These are phyloP conservation scores for Apiospora aurea DNA, from an alignment of 2,329 filamentous ascomycete genomes.

Conservation along the genomic window DNA sequence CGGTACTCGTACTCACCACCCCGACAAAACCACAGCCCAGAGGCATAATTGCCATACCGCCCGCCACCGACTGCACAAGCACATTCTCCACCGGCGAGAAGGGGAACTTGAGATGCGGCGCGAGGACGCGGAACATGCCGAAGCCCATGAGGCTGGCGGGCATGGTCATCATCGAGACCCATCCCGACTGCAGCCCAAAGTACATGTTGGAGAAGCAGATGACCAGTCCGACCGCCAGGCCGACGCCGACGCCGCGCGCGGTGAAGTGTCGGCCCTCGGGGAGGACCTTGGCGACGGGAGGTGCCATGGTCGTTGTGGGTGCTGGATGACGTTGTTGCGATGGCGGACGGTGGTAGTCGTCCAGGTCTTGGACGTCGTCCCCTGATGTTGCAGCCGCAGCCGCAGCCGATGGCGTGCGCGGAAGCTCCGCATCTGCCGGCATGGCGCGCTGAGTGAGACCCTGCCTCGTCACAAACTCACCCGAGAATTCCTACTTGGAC, in stretches of 20 bases:
- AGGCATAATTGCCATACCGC: slow-evolving; percentile 95
- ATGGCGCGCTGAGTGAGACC: neutral
- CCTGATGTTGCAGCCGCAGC: neutral
- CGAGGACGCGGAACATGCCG: slow-evolving; percentile 85
- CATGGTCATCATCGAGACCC: slow-evolving; percentile 90
- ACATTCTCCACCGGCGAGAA: slow-evolving; percentile 98
- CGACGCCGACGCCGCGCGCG: slow-evolving; percentile 77
- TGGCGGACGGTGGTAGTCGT: neutral
- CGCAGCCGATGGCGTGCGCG: neutral
- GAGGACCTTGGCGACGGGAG: slow-evolving; percentile 29
- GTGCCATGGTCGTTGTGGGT: neutral
- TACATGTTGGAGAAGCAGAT: slow-evolving; percentile 99
- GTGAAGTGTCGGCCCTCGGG: slow-evolving; percentile 77
- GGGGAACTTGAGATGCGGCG: slow-evolving; percentile 75
- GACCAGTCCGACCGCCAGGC: slow-evolving; percentile 83
- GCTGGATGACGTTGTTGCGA: neutral
- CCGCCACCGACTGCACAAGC: slow-evolving; percentile 92
- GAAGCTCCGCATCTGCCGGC: neutral
- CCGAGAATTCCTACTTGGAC: neutral
- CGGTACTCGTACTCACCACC: slow-evolving; percentile 58
- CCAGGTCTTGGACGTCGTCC: neutral
- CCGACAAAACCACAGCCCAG: slow-evolving; percentile 95
- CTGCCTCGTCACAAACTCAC: neutral
- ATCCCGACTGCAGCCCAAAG: slow-evolving; percentile 89
- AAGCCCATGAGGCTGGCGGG: slow-evolving; percentile 94